phyloP scores from a whole-genome alignment of 169 alveolate genomes.

The Plasmodium fragile region DNA sequence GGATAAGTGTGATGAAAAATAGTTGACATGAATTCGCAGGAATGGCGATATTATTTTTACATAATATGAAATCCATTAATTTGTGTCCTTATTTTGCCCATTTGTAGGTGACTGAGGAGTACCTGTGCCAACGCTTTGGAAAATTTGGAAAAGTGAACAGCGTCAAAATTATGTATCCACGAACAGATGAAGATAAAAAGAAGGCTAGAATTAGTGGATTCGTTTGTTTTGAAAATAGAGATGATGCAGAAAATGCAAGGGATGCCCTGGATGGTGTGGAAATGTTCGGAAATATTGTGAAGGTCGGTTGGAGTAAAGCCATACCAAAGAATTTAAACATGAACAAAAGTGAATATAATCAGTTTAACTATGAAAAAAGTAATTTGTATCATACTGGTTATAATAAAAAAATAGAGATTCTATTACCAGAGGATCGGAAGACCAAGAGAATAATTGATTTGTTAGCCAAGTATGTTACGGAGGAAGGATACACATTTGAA shows the following conservation, averaged over 20 bases:
- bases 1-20: background rate
- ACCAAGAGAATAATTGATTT: conserved; percentile 79
- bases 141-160: conserved; percentile 89
- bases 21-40: background rate
- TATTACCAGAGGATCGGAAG: conserved; percentile 79
- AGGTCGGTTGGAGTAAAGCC: conserved; percentile 85
- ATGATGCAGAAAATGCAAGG: conserved; percentile 88
- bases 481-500: conserved; percentile 74
- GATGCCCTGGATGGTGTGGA: conserved; percentile 83
- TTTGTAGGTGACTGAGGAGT: conserved; percentile 88
- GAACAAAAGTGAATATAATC: conserved; percentile 16
- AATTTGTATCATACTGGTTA: background rate
- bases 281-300: conserved; percentile 86
- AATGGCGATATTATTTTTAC: background rate
- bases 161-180: conserved; percentile 89
- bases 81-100: background rate
- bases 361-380: conserved; percentile 9
- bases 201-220: conserved; percentile 87
- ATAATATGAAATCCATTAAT: background rate
- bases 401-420: conserved; percentile 76
- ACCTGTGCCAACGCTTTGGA: conserved; percentile 85
- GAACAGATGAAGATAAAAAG: conserved; percentile 87
- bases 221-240: conserved; percentile 85
- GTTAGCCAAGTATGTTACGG: conserved; percentile 82
- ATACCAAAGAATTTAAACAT: conserved; percentile 28